phyloP scores from a whole-genome alignment of 2,329 filamentous ascomycete species.

The Hypoxylon sp. region DNA sequence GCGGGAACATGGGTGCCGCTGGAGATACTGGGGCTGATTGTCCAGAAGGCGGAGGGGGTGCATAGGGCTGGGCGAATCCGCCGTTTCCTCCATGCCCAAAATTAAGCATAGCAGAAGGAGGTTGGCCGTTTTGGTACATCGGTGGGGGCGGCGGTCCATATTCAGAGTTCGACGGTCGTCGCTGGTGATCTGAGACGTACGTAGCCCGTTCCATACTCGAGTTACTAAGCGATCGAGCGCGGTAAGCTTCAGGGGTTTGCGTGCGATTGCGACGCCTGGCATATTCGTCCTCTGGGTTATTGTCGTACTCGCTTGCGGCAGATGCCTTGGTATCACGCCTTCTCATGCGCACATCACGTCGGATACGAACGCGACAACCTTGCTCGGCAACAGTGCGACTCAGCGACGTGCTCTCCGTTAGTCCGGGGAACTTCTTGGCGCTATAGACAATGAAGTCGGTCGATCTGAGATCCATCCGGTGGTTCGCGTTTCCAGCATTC shows the following conservation, averaged over 20 bases:
- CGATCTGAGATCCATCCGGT: conserved; percentile 91
- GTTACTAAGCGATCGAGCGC: conserved; percentile 50
- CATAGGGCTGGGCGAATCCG: conserved; percentile 47
- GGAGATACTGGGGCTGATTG: conserved; percentile 50
- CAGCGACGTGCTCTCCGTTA: conserved; percentile 87
- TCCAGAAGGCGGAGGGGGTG: conserved; percentile 40
- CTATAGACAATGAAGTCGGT: conserved; percentile 89
- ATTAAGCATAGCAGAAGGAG: conserved; percentile 44
- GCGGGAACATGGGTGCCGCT: conserved; percentile 45
- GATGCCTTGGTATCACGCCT: conserved; percentile 76
- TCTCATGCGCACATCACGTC: conserved; percentile 93
- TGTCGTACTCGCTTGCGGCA: conserved; percentile 58
- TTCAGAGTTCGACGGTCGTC: conserved; percentile 48
- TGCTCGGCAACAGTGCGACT: conserved; percentile 95
- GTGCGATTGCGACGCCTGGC: conserved; percentile 45
- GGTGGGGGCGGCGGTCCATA: conserved; percentile 48
- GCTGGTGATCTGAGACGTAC: conserved; percentile 44
- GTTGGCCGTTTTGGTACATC: conserved; percentile 44
- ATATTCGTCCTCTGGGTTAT: conserved; percentile 70
- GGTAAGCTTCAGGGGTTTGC: conserved; percentile 49
- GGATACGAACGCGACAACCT: conserved; percentile 94
- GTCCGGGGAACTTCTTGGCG: conserved; percentile 97
- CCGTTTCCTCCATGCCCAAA: conserved; percentile 44
- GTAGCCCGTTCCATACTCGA: conserved; percentile 49
- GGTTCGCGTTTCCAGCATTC: conserved; percentile 71